Conservation (phyloP, 2,329 filamentous ascomycete genomes). For the Verticillium longisporum region DNA sequence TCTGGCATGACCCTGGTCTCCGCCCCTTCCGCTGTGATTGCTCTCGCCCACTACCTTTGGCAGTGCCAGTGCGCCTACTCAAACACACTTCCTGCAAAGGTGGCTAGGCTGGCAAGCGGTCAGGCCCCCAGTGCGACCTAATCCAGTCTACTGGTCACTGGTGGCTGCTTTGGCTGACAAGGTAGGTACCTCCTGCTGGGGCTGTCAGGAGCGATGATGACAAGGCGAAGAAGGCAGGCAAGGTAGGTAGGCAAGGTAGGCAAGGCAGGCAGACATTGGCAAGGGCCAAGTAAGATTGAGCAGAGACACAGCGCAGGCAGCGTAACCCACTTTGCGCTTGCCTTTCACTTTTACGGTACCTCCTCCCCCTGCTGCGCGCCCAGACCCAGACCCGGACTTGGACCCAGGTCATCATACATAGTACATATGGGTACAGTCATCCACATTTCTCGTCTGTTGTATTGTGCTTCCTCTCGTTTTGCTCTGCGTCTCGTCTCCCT, state of each 20-base stretch:
- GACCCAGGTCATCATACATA: conserved; percentile 1
- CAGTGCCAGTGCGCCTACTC: neutral
- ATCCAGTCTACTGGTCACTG: neutral
- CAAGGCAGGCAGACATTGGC: neutral
- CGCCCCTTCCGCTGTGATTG: neutral
- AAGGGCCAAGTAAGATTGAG: neutral
- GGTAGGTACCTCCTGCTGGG: neutral
- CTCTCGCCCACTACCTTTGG: neutral
- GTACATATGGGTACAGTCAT: conserved; percentile 1
- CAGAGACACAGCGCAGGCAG: neutral
- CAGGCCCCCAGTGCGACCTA: neutral
- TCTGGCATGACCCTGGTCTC: neutral
- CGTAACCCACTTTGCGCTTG: neutral
- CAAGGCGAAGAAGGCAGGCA: neutral
- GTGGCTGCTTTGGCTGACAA: neutral
- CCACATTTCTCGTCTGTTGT: neutral
- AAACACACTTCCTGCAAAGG: neutral
- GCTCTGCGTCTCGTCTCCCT: neutral
- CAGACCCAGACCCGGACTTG: neutral
- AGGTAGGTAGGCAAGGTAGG: neutral
- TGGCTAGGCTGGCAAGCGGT: neutral
- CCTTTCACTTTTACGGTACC: neutral
- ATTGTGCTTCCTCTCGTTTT: neutral
- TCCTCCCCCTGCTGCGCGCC: neutral
- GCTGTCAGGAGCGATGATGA: neutral